Conservation (phyloP, 306 rosid genomes). For the Carpinus fangiana region DNA sequence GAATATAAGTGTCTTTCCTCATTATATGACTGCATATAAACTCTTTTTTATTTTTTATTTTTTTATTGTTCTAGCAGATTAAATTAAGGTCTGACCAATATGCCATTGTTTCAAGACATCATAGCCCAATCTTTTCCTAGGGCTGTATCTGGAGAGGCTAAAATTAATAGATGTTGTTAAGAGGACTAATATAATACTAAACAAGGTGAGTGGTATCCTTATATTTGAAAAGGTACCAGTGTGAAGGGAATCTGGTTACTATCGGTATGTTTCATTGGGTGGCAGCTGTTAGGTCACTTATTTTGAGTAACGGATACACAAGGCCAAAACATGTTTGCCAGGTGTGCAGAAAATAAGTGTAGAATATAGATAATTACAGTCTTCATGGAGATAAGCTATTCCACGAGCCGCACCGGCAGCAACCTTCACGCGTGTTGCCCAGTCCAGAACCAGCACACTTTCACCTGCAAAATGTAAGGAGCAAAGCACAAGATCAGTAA, state of each 20-base stretch:
- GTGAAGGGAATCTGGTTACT: background rate
- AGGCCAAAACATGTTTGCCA: no score
- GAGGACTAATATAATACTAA: background rate
- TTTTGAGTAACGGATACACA: no score
- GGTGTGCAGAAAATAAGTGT: constrained; percentile 1
- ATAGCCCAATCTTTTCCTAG: background rate
- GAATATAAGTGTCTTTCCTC: background rate
- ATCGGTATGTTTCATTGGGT: no score
- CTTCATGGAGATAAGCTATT: constrained; percentile 94
- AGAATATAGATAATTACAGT: constrained; percentile 58
- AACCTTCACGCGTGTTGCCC: constrained; percentile 76
- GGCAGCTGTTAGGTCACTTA: no score
- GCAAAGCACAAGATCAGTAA: constrained; percentile 22
- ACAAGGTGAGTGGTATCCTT: background rate
- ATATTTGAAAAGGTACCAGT: background rate
- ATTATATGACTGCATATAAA: background rate
- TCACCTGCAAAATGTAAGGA: constrained; percentile 43
- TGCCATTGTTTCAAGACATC: constrained; percentile 2
- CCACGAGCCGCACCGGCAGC: constrained; percentile 98
- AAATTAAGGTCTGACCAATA: background rate
- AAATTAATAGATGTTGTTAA: background rate
- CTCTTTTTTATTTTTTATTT: background rate
- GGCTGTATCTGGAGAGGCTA: background rate
- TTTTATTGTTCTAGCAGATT: background rate
- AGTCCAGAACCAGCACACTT: constrained; percentile 60